Conservation (phyloP, 2,329 filamentous ascomycete genomes). For the Arthrobotrys pseudoclavata region DNA sequence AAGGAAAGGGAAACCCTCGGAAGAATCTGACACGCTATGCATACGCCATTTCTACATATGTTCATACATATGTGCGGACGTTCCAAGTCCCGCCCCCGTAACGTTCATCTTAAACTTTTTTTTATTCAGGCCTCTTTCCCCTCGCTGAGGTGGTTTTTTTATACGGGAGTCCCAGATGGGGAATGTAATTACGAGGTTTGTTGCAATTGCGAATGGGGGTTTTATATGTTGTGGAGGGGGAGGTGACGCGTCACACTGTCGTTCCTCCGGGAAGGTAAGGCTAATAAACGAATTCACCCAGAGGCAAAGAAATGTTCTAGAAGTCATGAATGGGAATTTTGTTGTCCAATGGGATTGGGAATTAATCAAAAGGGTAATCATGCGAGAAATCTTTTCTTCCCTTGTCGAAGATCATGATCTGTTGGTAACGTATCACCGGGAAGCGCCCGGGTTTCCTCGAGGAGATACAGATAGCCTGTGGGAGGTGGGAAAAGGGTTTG, state of each 20-base stretch:
- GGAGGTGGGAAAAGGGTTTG: conserved; percentile 6
- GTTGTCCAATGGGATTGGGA: background rate
- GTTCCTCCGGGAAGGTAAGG: background rate
- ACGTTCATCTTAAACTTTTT: background rate
- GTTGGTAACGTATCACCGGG: conserved; percentile 10
- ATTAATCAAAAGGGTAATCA: background rate
- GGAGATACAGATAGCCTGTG: background rate
- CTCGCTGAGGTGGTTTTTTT: background rate
- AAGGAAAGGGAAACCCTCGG: background rate
- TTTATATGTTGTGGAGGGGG: conserved; percentile 13
- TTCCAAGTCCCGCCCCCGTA: background rate
- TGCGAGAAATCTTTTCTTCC: background rate
- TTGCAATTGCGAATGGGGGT: conserved; percentile 4
- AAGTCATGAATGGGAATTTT: background rate
- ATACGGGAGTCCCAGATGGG: conserved; percentile 31
- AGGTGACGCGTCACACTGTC: conserved; percentile 48
- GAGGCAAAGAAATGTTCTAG: background rate
- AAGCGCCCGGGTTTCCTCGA: conserved; percentile 3
- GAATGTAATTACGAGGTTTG: conserved; percentile 50
- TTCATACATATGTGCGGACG: background rate
- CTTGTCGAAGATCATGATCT: background rate
- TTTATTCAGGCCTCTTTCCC: background rate
- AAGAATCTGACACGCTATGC: conserved; percentile 40
- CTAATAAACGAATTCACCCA: background rate
- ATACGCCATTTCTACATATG: conserved; percentile 34